Base-by-base conservation (phyloP, 768 basidiomycete species). In the Lactarius deliciosus region DNA sequence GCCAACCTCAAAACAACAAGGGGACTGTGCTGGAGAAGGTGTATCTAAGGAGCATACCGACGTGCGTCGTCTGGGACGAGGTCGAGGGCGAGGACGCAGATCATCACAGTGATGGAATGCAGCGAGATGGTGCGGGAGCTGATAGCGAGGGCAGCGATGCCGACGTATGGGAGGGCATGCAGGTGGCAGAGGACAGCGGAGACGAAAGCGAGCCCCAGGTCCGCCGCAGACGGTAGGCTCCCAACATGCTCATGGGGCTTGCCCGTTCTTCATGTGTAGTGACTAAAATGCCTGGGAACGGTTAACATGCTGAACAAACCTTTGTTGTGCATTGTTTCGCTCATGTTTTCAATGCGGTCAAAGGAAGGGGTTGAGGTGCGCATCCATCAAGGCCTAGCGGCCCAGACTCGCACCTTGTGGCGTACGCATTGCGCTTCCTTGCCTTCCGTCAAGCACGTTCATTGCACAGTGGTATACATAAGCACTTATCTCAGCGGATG, bases 101-200 rank as follows among this genome's bases (percentile, higher is more conserved):
- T 2, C 11, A 40, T 20, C 13, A 53, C 6, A 30, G 20, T 20
- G 34, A 50, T 41, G 62, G 65, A n/a, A 53, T n/a, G 43, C 72
- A 73, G 25, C 69, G 66, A 22, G 73, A 71, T 53, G 73, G 71
- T 59, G 75, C 75, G 1, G 76, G 75, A 11, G 83, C 80, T 16
- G 85, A 82, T 16, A n/a, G 38, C 11, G 43, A 50, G 2, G 60
- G 32, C 2, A 60, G 40, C 15, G 65, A 62, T 0, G 62, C 88
- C 11, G 86, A 86, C 43, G 73, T 91, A 36, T 92, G 91, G 91
- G 81, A 86, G 63, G 78, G 77, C 30, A 85, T 93, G 85, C 78
- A 85, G 68, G 78, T 82, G 59, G 78, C 82, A 47, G 82, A 77
- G 5, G 81, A 79, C 47, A 78, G 77, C 36, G 75, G 75, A 61